Evolutionary conservation across 345 rosid species (phyloP), one percentile per base, ranked within the genome.

Genomic region (Microthlaspi erraticum): DNA sequence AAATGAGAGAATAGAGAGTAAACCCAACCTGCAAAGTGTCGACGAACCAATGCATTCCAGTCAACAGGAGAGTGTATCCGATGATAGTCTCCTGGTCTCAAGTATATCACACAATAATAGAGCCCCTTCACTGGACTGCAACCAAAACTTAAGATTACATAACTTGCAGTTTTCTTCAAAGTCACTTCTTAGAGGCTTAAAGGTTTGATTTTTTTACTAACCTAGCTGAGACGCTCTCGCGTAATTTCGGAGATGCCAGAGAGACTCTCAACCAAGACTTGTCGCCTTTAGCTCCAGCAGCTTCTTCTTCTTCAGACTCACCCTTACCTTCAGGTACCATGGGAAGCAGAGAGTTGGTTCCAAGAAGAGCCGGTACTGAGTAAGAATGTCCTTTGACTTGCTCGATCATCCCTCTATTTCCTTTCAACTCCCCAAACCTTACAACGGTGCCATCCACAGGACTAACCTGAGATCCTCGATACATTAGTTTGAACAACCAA

Each of bases 311-410:
- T 36, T 80, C 79, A 49, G 81, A 78, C 42, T 70, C 64, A 52
- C 60, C 56, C 14, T 80, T 68, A 52, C 80, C 82, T 65, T 78
- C 84, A 71, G 87, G 81, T 68, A 75, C 79, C 81, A 76, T 77
- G 29, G 91, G 93, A 77, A 87, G 89, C 23, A 89, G 70, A 64
- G 94, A 71, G 78, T 81, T 82, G 48, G 81, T 79, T 69, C 99
- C 99, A 11, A 94, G 96, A 82, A 94, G 96, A 70, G 99, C 83
- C 10, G 84, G 72, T 54, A 86, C 86, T 38, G 99, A 87, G 77
- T 91, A 91, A 52, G 97, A 86, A 80, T 81, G 83, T 61, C 97
- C 99, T 84, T 94, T 94, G 39, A 91, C 99, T 84, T 94, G 99
- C 81, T 91, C 95, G 72, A 94, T 89, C 91, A 83, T 86, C 50